These are phyloP conservation scores for Blastobotrys buckinghamii DNA, from an alignment of 1,139 yeast species.

Conservation along the genomic window DNA sequence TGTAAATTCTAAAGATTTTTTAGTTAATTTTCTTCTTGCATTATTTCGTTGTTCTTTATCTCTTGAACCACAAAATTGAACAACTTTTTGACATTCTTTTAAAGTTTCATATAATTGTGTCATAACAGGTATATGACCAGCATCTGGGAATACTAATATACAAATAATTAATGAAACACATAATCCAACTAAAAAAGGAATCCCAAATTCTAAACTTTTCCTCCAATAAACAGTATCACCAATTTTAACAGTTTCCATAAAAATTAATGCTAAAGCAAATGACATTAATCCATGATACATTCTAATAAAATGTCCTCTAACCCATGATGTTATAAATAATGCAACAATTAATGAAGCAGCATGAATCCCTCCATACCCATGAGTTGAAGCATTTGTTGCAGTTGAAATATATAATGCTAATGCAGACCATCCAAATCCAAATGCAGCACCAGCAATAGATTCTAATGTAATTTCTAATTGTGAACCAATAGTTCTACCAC, in stretches of 20 bases:
- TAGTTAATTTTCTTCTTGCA: constrained; percentile 30
- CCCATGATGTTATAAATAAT: constrained; percentile 37
- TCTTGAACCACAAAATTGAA: constrained; percentile 13
- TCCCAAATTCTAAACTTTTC: constrained; percentile 38
- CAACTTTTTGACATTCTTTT: constrained; percentile 16
- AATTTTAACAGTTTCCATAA: constrained; percentile 26
- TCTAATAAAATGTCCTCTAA: constrained; percentile 39
- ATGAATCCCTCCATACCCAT: constrained; percentile 44
- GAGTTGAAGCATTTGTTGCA: constrained; percentile 37
- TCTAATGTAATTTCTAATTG: constrained; percentile 42
- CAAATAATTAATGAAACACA: constrained; percentile 37
- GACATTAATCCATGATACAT: constrained; percentile 36
- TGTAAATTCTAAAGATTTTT: constrained; percentile 33
- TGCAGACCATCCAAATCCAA: constrained; percentile 44
- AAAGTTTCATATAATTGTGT: constrained; percentile 17
- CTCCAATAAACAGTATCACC: constrained; percentile 30
- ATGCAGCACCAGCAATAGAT: constrained; percentile 41
- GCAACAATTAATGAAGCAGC: constrained; percentile 40
- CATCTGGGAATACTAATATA: constrained; percentile 36
- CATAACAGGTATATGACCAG: constrained; percentile 32
- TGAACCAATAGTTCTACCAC: constrained; percentile 43
- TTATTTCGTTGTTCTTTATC: constrained; percentile 15
- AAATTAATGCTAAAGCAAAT: constrained; percentile 37
- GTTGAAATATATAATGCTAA: constrained; percentile 40
- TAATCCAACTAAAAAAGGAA: constrained; percentile 42